Base-by-base conservation (phyloP, 2,329 filamentous ascomycete genomes). In the Colletotrichum eremochloae region DNA sequence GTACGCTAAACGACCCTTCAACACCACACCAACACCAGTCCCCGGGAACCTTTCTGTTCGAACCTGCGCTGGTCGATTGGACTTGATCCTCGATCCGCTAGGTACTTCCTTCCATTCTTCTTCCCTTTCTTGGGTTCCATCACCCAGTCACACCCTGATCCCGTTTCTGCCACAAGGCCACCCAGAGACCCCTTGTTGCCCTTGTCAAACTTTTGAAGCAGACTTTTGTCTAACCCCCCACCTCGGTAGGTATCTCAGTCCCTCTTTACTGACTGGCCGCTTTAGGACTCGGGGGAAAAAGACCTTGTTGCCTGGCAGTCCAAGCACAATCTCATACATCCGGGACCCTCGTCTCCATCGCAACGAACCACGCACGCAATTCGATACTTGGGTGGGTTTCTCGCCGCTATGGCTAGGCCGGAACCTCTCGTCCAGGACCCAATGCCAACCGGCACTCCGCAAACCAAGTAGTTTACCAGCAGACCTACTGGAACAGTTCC, bases 1-100 rank as follows among this genome's bases (percentile, higher is more conserved):
- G 60, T 55, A 40, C 31, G 66, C 61, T 56, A 55, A 29, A 64
- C 18, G 46, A 70, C 61, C 53, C 60, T 69, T 69, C 33, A 46
- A 56, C 69, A 60, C 69, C 69, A 72, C 66, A 55, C 40, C 44
- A 64, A 50, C 33, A 38, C 55, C 60, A 5, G 44, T 57, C 64
- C 67, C 14, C 55, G 53, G 64, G 68, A 62, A 12, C 36, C 58
- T 62, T 52, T 68, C 64, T 57, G 64, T 20, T 68, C 56, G 29
- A 44, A 31, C 33, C 11, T 46, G 20, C 67, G 20, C 62, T 66
- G 29, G 36, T 53, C 38, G 31, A 46, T 57, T 52, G 63, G 31
- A 29, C 60, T 14, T 15, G n/a, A 38, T 24, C 48, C 14, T 42
- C 36, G n/a, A 44, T 46, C 46, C 36, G 5, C 24, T 24, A 24